Percentiles rank a stretch among this genome's conserved stretches.
phyloP scores from a whole-genome alignment of 352 stramenopile species.

The Plasmopara muralis region DNA sequence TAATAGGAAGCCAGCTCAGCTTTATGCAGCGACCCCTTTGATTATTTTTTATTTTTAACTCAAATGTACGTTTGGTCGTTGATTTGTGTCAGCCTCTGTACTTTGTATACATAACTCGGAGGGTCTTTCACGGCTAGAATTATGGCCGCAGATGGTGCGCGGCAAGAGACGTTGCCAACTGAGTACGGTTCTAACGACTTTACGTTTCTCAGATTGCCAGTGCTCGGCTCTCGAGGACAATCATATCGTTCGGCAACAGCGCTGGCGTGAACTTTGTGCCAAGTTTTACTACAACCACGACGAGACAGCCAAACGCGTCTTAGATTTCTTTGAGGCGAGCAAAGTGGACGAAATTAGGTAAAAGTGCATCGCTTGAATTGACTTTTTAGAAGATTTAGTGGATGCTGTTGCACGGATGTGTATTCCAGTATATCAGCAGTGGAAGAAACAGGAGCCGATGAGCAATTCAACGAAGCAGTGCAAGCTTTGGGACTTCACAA shows the following conservation, averaged over 20 bases:
- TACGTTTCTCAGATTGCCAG: slow-evolving; percentile 17
- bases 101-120: too few species aligned
- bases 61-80: too few species aligned
- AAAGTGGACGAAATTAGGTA: slow-evolving; percentile 66
- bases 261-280: slow-evolving; percentile 52
- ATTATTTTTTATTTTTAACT: too few species aligned
- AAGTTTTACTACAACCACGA: slow-evolving; percentile 64
- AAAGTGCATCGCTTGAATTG: neutral
- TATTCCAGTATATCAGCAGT: slow-evolving; percentile 25
- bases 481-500: slow-evolving; percentile 36
- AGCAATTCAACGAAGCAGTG: slow-evolving; percentile 23
- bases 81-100: too few species aligned
- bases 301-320: slow-evolving; percentile 45
- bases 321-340: slow-evolving; percentile 58
- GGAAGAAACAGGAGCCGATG: slow-evolving; percentile 13
- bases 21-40: too few species aligned
- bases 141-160: too few species aligned
- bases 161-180: too few species aligned
- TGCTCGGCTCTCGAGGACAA: slow-evolving; percentile 29
- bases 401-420: neutral
- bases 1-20: too few species aligned
- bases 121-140: too few species aligned
- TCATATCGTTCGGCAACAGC: slow-evolving; percentile 25
- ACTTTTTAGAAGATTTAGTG: too few species aligned
- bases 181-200: too few species aligned